Evolutionary conservation across 768 basidiomycete genomes (phyloP).

Genomic region (Suillus bovinus): DNA sequence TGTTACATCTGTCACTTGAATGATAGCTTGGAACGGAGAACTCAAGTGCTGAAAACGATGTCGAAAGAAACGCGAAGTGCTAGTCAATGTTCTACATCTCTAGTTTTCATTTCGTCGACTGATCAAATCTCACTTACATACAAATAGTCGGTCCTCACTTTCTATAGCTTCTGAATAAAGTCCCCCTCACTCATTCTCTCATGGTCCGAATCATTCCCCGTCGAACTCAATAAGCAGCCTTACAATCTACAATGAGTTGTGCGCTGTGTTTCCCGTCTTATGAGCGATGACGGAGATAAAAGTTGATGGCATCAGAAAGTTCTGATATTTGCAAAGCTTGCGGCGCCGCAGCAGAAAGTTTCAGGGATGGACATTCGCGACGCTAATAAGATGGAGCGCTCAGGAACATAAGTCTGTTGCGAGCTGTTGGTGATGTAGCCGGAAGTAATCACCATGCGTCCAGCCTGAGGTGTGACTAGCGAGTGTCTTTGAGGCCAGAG

Average conservation of each 20-base stretch:
- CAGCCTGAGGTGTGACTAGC: not conserved
- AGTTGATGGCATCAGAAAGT: not conserved
- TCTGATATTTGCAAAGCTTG: not conserved
- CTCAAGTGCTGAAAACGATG: not conserved
- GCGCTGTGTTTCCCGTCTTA: not conserved
- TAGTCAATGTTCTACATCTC: not conserved
- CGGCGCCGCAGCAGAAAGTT: not conserved
- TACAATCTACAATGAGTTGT: too few relatives aligned
- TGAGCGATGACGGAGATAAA: not conserved
- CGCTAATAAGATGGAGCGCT: not conserved
- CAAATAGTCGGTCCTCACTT: too few relatives aligned
- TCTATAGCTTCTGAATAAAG: too few relatives aligned
- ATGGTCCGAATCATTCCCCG: too few relatives aligned
- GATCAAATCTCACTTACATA: too few relatives aligned
- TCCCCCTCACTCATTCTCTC: too few relatives aligned
- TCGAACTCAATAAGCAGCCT: too few relatives aligned
- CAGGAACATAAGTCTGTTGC: not conserved
- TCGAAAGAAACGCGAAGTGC: not conserved
- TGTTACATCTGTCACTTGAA: not conserved
- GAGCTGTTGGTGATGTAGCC: not conserved
- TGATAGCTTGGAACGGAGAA: not conserved
- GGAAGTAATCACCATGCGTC: not conserved
- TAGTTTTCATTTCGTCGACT: not conserved
- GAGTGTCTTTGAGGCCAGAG: not conserved
- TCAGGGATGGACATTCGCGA: not conserved